A percentile compares a stretch with the other conserved stretches of the same genome.
These are phyloP conservation scores for Yarrowia sp. DNA, from an alignment of 805 yeast species.

Conservation along the genomic window DNA sequence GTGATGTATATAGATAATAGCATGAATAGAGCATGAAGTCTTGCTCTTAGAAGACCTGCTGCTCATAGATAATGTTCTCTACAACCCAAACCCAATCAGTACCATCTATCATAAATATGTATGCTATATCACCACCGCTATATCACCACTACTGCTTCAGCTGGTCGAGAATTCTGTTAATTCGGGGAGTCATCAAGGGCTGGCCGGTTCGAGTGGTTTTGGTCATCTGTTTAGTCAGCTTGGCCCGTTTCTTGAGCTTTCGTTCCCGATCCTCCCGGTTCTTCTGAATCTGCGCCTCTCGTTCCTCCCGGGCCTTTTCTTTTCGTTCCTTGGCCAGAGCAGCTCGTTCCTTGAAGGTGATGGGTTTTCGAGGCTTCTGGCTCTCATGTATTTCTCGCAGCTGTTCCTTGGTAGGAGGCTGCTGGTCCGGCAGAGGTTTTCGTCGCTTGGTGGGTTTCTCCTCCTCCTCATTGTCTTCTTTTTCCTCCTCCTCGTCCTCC, in stretches of 20 bases:
- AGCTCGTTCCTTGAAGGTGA: slow-evolving; percentile 38
- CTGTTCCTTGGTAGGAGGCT: slow-evolving; percentile 6
- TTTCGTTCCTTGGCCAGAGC: slow-evolving; percentile 43
- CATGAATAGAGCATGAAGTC: too few species aligned
- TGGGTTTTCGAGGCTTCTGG: slow-evolving; percentile 27
- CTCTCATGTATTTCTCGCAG: not conserved
- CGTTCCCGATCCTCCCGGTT: slow-evolving; percentile 42
- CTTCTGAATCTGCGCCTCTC: slow-evolving; percentile 43
- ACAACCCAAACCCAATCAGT: too few species aligned
- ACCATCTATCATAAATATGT: not conserved
- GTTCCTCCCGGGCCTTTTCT: slow-evolving; percentile 43
- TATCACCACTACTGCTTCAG: slow-evolving; percentile 38
- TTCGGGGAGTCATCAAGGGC: slow-evolving; percentile 88
- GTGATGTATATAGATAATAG: not conserved
- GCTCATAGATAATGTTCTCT: too few species aligned
- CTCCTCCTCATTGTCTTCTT: slow-evolving; percentile 27
- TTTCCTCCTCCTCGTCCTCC: not conserved
- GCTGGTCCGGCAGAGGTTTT: slow-evolving; percentile 29
- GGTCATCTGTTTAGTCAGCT: slow-evolving; percentile 45
- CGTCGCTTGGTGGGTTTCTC: slow-evolving; percentile 28
- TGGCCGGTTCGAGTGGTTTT: slow-evolving; percentile 73
- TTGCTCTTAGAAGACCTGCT: too few species aligned
- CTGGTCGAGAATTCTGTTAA: slow-evolving; percentile 71
- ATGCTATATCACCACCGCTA: not conserved
- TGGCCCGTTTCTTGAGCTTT: slow-evolving; percentile 41